Percentiles rank a stretch among this genome's conserved stretches.
These are phyloP conservation scores for Termitomyces sp. DNA, from an alignment of 768 basidiomycete genomes.

Conservation along the genomic window DNA sequence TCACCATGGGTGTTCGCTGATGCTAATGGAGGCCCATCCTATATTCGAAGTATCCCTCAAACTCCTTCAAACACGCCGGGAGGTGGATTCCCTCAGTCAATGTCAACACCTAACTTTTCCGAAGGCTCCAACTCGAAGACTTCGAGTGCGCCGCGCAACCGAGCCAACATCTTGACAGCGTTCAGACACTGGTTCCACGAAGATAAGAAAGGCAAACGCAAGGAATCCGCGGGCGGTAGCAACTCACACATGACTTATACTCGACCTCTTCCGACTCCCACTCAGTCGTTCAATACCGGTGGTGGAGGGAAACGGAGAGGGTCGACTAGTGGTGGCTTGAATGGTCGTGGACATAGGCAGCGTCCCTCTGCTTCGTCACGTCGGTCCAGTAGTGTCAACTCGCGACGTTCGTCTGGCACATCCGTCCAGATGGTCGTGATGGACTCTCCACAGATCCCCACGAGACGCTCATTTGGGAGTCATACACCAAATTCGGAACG, in stretches of 20 bases:
- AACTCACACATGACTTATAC: constrained; percentile 25
- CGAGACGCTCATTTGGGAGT: constrained; percentile 69
- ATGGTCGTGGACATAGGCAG: constrained; percentile 48
- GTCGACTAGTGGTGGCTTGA: constrained; percentile 25
- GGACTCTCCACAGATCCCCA: constrained; percentile 60
- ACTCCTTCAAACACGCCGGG: constrained; percentile 55
- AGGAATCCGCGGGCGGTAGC: constrained; percentile 33
- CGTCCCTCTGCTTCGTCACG: constrained; percentile 77
- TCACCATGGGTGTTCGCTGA: constrained; percentile 77
- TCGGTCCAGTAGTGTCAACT: constrained; percentile 90
- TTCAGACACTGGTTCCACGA: constrained; percentile 94
- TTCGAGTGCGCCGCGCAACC: constrained; percentile 43
- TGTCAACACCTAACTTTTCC: constrained; percentile 41
- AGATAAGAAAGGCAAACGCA: constrained; percentile 84
- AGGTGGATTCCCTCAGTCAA: constrained; percentile 39
- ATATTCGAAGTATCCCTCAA: constrained; percentile 15
- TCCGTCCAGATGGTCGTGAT: constrained; percentile 49
- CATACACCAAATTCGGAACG: constrained; percentile 88
- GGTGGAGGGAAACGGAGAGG: constrained; percentile 48
- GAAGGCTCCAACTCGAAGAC: constrained; percentile 17
- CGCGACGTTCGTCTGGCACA: constrained; percentile 59
- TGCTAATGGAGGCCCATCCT: constrained; percentile 32
- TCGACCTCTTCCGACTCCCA: constrained; percentile 11
- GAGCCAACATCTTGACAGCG: constrained; percentile 78
- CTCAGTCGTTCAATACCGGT: constrained; percentile 22